A percentile compares a stretch with the other conserved stretches of the same genome.
phyloP scores from a whole-genome alignment of 495 filamentous ascomycete species.

The Aspergillus campestris region DNA sequence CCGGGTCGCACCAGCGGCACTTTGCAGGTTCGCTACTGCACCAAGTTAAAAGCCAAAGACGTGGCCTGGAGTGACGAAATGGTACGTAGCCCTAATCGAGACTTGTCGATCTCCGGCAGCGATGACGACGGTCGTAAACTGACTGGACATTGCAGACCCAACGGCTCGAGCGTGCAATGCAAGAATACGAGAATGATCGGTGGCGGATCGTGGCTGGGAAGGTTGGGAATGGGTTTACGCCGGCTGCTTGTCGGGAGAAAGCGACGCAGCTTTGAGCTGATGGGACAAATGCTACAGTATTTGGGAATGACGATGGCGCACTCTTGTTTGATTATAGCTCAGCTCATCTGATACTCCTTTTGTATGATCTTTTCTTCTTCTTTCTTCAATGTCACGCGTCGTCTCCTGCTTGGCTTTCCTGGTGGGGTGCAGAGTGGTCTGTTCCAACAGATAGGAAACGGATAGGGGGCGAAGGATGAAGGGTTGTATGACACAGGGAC shows the following conservation, averaged over 20 bases:
- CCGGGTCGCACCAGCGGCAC: constrained; percentile 81
- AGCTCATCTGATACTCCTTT: too few relatives aligned
- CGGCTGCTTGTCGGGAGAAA: constrained; percentile 75
- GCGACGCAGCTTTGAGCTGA: constrained; percentile 44
- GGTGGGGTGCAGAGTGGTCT: background rate
- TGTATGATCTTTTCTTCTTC: too few relatives aligned
- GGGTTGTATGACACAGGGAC: too few relatives aligned
- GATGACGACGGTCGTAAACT: constrained; percentile 4
- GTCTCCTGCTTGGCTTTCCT: too few relatives aligned
- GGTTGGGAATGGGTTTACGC: constrained; percentile 76
- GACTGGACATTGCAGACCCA: constrained; percentile 49
- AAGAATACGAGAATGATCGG: constrained; percentile 83
- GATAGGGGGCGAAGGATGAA: too few relatives aligned
- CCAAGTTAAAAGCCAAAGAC: constrained; percentile 84
- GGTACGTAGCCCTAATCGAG: constrained; percentile 44
- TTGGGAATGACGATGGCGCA: too few relatives aligned
- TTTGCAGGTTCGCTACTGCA: constrained; percentile 88
- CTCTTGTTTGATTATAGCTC: too few relatives aligned
- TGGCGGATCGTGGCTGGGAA: constrained; percentile 85
- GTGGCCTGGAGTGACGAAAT: constrained; percentile 90
- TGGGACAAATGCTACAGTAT: background rate
- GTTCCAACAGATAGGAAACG: background rate
- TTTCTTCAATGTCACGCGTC: too few relatives aligned
- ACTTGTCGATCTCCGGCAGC: too few relatives aligned
- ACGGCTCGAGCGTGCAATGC: constrained; percentile 67